Base-by-base conservation (phyloP, 179 eudicot species). In the Actinidia polygama region DNA sequence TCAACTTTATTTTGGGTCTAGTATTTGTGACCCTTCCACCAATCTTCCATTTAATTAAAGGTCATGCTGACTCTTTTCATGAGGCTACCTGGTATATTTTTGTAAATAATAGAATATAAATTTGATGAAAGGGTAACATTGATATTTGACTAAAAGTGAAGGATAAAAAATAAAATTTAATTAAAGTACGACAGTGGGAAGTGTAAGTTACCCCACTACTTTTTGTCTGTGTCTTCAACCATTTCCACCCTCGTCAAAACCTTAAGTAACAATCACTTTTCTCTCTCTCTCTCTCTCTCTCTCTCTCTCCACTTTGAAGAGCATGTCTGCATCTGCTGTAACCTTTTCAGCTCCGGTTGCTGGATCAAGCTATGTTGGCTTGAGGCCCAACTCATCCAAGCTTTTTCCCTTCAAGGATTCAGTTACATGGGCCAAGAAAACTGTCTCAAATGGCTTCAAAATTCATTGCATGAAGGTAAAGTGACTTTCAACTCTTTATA, bases 401-500 rank as follows among this genome's bases (percentile, higher is more conserved):
- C 88, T 81, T 63, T 82, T 85, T 24, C 81, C 82, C 4, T 75
- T 49, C 51, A 87, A 81, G 77, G 86, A 85, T 24, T 78, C 85
- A 4, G 71, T 85, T 46, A 23, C 85, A 0, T 88, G 90, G 90
- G 79, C 71, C 77, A 73, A 40, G 84, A 88, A 88, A 81, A 85
- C 88, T 36, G 82, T 85, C 46, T 85, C 90, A 7, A 88, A 85
- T 70, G 86, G 85, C 16, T 85, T 85, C 3, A 88, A 58, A 80
- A 79, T 77, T 30, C 63, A 73, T 54, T 88, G 90, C 88, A 88
- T 88, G 90, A 88, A 88, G 88, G 90, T 88, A 70, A 40, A 46
- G 36, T 23, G 30, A 36, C 75, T 44, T 5, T 6, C 7, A 58
- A n/a, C n/a, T 21, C n/a, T 10, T 64, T 57, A 54, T 23, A 23